Evolutionary conservation across 495 filamentous ascomycete species (phyloP).

Genomic region (Thozetella sp.): DNA sequence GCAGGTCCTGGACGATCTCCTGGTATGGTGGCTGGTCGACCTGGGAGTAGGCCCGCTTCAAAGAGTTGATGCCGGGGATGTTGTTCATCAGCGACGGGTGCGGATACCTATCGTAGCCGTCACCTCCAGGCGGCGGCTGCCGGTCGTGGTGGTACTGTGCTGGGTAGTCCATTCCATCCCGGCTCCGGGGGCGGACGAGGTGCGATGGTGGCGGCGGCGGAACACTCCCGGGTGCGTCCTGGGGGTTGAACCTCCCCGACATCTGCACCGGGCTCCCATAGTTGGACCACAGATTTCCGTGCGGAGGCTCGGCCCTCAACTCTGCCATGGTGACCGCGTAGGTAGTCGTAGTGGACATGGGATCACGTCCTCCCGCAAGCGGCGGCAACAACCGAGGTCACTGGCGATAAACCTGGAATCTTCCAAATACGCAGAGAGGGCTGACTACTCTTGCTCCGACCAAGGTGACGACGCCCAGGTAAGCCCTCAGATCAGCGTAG

Average conservation of each 20-base stretch:
- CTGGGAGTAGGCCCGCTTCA: constrained; percentile 52
- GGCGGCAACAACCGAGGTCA: constrained; percentile 13
- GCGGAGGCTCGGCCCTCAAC: constrained; percentile 52
- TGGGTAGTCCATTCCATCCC: constrained; percentile 31
- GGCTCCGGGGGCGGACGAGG: constrained; percentile 43
- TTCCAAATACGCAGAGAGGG: background rate
- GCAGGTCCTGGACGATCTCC: constrained; percentile 55
- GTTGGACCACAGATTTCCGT: constrained; percentile 51
- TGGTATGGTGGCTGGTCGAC: constrained; percentile 46
- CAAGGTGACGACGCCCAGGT: background rate
- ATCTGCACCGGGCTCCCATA: constrained; percentile 51
- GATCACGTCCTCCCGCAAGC: constrained; percentile 34
- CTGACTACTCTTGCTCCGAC: constrained; percentile 3
- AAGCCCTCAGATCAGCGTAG: background rate
- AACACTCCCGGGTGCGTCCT: constrained; percentile 40
- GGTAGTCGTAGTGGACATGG: constrained; percentile 56
- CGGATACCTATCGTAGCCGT: constrained; percentile 46
- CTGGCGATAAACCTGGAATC: constrained; percentile 9
- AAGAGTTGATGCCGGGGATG: constrained; percentile 55
- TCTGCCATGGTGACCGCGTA: constrained; percentile 58
- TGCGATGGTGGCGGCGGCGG: constrained; percentile 40
- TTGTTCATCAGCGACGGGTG: constrained; percentile 41
- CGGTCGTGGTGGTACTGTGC: constrained; percentile 43
- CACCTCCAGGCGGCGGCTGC: constrained; percentile 41
- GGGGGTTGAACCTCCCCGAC: constrained; percentile 43